Base-by-base conservation (phyloP, 1,139 yeast species). In the Komagataea norvegica region DNA sequence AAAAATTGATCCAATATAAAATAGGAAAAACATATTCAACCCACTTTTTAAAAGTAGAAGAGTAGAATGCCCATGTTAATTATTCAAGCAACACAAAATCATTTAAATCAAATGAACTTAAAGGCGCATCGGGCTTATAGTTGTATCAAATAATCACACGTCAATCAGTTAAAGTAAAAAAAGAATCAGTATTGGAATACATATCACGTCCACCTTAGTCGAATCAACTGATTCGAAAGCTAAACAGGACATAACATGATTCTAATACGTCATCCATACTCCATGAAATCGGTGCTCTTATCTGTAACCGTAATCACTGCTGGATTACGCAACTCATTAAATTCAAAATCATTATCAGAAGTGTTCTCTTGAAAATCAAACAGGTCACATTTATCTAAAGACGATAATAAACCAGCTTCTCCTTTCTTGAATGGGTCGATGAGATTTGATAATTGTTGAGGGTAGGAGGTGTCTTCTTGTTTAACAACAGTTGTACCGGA, bases 301-400 rank as follows among this genome's bases (percentile, higher is more conserved):
- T 21, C 7, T 24, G 36, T 15, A 43, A 36, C 46, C 44, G 61
- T 57, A 59, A 62, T 60, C 66, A 49, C 67, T 55, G 60, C 67
- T 61, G 67, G 66, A 61, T 62, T 60, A 60, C 67, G 65, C 66
- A 62, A 60, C 60, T 60, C 61, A 53, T 58, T 64, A 51, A 59
- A 56, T 41, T 49, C 63, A 48, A 50, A 51, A 31, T 45, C 48
- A 36, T 45, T 45, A 46, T 52, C 57, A 40, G 32, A 34, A 40
- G 49, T 25, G 25, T 36, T 40, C 8, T 41, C 44, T 33, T 44
- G 51, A 37, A 38, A 48, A 32, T 45, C 54, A 25, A 38, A 47
- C 26, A 46, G 34, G 18, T 8, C 36, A 27, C 42, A n/a, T 29
- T 41, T 39, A n/a, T 43, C 47, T 26, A 25, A 33, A 30, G 40